phyloP scores from a whole-genome alignment of 2,329 filamentous ascomycete species.

The Ustulina deusta region DNA sequence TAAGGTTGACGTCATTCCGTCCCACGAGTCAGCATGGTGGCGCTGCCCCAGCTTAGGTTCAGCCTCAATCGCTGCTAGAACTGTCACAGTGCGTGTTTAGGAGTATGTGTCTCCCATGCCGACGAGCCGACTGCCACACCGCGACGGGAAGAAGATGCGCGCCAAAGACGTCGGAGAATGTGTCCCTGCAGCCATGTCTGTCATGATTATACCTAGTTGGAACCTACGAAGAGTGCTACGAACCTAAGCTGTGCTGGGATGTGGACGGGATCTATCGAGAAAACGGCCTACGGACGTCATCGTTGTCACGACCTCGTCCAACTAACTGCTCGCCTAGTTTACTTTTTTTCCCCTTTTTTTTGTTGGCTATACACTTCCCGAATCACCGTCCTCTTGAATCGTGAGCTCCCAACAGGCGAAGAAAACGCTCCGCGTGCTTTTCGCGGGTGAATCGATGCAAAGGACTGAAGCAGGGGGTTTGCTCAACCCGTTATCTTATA shows the following conservation, averaged over 20 bases:
- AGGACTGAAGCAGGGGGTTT: not conserved
- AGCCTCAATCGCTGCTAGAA: not conserved
- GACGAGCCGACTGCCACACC: constrained; percentile 14
- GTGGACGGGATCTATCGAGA: not conserved
- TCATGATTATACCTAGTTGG: constrained; percentile 20
- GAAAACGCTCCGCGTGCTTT: not conserved
- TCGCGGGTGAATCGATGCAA: not conserved
- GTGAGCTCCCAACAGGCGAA: not conserved
- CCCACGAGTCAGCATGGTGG: constrained; percentile 1
- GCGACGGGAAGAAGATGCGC: constrained; percentile 4
- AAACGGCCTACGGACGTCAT: not conserved
- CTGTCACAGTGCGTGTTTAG: constrained; percentile 6
- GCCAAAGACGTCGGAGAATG: no score
- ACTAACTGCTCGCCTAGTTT: not conserved
- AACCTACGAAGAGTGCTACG: not conserved
- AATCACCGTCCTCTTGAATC: no score
- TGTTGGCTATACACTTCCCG: no score
- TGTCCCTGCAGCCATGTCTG: constrained; percentile 4
- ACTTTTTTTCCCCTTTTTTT: no score
- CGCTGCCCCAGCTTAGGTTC: constrained; percentile 6
- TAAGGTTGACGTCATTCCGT: constrained; percentile 22
- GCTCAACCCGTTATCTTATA: not conserved
- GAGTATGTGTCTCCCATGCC: constrained; percentile 9
- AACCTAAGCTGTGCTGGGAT: not conserved
- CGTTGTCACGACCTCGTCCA: not conserved